Evolutionary conservation across 345 rosid species (phyloP), one percentile per base, ranked within the genome.

Genomic region (Bruguiera sexangula): DNA sequence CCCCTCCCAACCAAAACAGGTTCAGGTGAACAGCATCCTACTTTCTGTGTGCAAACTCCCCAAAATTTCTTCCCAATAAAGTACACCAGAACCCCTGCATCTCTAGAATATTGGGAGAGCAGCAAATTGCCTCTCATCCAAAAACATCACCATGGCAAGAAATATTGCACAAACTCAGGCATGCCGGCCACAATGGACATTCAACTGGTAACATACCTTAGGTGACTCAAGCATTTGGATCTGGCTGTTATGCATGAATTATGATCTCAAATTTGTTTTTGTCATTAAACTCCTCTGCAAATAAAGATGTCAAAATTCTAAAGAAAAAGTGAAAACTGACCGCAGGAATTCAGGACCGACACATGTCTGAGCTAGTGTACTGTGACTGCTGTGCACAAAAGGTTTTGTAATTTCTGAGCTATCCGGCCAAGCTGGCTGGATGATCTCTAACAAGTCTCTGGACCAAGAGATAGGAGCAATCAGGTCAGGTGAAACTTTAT

Each of bases 341-440:
- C 87, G 31, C 85, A 89, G 96, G 85, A 91, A 87, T 64, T 74
- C 83, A 26, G 97, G 97, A 70, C 96, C 95, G 65, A 51, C 52
- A 67, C 84, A 87, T 22, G 82, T 76, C 63, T 76, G 64, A 0
- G 75, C 78, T 27, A 68, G 68, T 72, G 55, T 68, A 65, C 69
- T 78, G 59, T 21, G 57, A 20, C 64, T 66, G 53, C 66, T 53
- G 69, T 86, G 90, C 43, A 85, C 51, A 58, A 86, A 82, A 57
- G 89, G 82, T 66, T 84, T 83, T 6, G 73, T 76, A 58, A 91
- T 84, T 76, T 86, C 92, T 30, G 89, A 69, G 70, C 75, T 70
- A 78, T 87, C 88, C 11, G 96, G 93, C 93, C 93, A 90, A 68
- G 88, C 99, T 16, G 96, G 87, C 69, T 93, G 87, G 79, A 84